Conservation (phyloP, 108 stramenopile genomes). For the Hondaea fermentalgiana region DNA sequence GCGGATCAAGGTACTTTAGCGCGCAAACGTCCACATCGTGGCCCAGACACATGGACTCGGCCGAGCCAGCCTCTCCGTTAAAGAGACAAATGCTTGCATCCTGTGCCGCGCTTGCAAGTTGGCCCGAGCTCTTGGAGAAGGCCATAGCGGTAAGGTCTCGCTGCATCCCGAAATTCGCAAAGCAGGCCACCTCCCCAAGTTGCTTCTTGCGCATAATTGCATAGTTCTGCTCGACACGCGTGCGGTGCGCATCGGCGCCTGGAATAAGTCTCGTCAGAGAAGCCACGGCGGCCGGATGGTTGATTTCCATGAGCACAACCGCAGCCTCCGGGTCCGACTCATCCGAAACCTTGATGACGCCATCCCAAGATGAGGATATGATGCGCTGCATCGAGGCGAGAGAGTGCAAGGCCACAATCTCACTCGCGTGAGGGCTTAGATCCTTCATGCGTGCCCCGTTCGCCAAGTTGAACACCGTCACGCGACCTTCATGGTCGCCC, state of each 20-base stretch:
- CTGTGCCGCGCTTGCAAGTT: not conserved
- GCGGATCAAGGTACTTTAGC: not conserved
- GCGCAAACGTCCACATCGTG: not conserved
- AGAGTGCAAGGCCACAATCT: constrained; percentile 28
- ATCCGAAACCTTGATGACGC: constrained; percentile 19
- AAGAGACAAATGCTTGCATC: not conserved
- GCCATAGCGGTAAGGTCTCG: not conserved
- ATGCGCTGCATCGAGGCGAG: constrained; percentile 12
- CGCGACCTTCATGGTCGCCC: constrained; percentile 29
- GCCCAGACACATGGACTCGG: not conserved
- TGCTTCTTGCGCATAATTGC: not conserved
- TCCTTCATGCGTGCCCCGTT: constrained; percentile 51
- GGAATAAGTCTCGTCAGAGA: not conserved
- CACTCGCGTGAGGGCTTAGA: constrained; percentile 23
- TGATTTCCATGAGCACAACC: not conserved
- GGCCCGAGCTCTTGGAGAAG: not conserved
- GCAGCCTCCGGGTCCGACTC: constrained; percentile 25
- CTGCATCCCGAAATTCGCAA: not conserved
- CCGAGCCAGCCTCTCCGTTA: not conserved
- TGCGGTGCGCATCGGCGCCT: not conserved
- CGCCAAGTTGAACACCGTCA: constrained; percentile 41
- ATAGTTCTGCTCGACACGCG: not conserved
- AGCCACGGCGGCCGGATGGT: not conserved
- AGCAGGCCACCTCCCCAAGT: not conserved
- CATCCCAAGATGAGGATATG: constrained; percentile 25